Percentiles rank a stretch among this genome's conserved stretches.
Evolutionary conservation across 768 basidiomycete genomes (phyloP).

Genomic region (Mrakia blollopis): DNA sequence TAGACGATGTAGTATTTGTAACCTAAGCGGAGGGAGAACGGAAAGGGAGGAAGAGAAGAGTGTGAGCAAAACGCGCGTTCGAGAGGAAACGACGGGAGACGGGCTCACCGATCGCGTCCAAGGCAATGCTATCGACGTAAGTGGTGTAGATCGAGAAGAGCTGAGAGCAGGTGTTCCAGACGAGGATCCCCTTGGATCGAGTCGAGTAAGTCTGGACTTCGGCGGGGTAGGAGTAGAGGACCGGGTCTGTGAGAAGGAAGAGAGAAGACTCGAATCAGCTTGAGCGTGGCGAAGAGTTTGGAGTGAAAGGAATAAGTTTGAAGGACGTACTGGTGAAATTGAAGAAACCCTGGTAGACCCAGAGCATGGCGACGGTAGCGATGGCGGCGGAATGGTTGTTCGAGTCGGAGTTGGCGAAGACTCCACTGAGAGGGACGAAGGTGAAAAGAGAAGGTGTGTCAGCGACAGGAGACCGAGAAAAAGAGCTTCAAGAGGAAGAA

Average conservation of each 20-base stretch:
- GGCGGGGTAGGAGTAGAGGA: slow-evolving; percentile 40
- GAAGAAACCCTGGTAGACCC: slow-evolving; percentile 44
- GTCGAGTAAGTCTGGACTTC: slow-evolving; percentile 46
- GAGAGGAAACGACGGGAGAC: neutral
- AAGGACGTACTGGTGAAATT: slow-evolving; percentile 38
- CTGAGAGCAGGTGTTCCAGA: slow-evolving; percentile 43
- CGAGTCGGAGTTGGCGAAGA: slow-evolving; percentile 38
- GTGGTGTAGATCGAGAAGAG: slow-evolving; percentile 17
- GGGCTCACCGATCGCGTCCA: slow-evolving; percentile 28
- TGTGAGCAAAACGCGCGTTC: neutral
- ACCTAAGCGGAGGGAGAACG: slow-evolving; percentile 34
- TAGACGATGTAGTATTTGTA: slow-evolving; percentile 45
- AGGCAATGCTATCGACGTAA: slow-evolving; percentile 27
- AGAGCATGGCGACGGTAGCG: slow-evolving; percentile 43
- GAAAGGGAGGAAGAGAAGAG: neutral
- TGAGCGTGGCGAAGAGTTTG: neutral
- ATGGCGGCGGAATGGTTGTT: slow-evolving; percentile 37
- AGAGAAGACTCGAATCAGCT: neutral
- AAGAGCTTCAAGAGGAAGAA: neutral
- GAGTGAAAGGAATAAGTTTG: neutral
- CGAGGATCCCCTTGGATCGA: slow-evolving; percentile 44
- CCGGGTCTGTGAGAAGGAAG: slow-evolving; percentile 23
- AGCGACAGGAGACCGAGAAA: neutral
- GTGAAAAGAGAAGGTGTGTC: neutral
- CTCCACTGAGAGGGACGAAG: slow-evolving; percentile 35